A percentile compares a stretch with the other conserved stretches of the same genome.
Evolutionary conservation across 768 basidiomycete species (phyloP).

Genomic region (Panus rudis): DNA sequence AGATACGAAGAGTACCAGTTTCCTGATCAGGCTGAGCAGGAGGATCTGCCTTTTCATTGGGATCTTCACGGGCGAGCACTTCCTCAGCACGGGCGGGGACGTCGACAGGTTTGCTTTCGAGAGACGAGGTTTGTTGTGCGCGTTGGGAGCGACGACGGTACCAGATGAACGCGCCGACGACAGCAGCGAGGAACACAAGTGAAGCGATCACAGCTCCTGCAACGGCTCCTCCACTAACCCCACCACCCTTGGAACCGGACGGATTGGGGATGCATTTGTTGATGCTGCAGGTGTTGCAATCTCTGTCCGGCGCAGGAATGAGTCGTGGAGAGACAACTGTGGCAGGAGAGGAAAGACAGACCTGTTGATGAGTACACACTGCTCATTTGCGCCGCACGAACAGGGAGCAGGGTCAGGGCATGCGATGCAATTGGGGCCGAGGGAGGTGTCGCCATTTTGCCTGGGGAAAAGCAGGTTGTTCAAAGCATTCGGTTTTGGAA

Average conservation of each 20-base stretch:
- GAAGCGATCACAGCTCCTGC: conserved; percentile 68
- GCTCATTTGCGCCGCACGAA: conserved; percentile 46
- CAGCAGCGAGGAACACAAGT: conserved; percentile 50
- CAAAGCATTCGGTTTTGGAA: no score
- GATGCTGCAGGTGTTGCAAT: conserved; percentile 47
- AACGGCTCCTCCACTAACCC: conserved; percentile 61
- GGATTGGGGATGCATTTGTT: conserved; percentile 41
- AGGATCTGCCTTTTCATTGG: conserved; percentile 51
- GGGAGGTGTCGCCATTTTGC: conserved; percentile 12
- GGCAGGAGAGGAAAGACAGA: conserved; percentile 24
- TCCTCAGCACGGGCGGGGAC: conserved; percentile 68
- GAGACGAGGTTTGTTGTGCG: conserved; percentile 24
- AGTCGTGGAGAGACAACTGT: conserved; percentile 2
- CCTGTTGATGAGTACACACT: conserved; percentile 58
- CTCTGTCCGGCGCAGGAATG: conserved; percentile 31
- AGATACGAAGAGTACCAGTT: conserved; percentile 40
- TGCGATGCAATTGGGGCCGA: conserved; percentile 31
- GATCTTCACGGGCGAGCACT: conserved; percentile 79
- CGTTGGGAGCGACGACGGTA: conserved; percentile 53
- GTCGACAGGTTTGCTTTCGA: conserved; percentile 43
- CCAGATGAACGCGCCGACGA: conserved; percentile 47
- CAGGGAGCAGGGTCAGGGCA: conserved; percentile 49
- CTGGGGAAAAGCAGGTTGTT: conserved; percentile 13
- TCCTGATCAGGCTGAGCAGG: conserved; percentile 25
- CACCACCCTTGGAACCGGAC: conserved; percentile 21